These are phyloP conservation scores for Phellinidium pouzarii DNA, from an alignment of 1,284 basidiomycete species.

Conservation along the genomic window DNA sequence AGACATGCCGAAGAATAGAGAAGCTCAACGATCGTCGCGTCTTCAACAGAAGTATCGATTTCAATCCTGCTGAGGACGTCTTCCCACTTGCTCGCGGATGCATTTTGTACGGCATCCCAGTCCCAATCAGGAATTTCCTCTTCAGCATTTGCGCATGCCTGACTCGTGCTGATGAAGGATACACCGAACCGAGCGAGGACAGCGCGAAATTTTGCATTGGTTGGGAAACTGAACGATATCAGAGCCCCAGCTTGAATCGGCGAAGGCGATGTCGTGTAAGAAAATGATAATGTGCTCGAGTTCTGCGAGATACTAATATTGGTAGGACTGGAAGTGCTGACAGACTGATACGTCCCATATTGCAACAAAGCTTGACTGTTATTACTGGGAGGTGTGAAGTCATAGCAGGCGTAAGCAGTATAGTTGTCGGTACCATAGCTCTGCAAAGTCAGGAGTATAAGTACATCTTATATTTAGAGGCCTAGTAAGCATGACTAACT, in stretches of 20 bases:
- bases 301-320: slow-evolving; percentile 30
- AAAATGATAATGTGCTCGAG: slow-evolving; percentile 31
- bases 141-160: slow-evolving; percentile 43
- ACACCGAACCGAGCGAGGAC: slow-evolving; percentile 40
- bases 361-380: slow-evolving; percentile 22
- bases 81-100: slow-evolving; percentile 37
- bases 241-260: slow-evolving; percentile 40
- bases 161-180: slow-evolving; percentile 36
- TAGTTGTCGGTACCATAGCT: slow-evolving; percentile 45
- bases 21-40: slow-evolving; percentile 37
- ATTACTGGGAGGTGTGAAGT: slow-evolving; percentile 29
- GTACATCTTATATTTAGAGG: not conserved
- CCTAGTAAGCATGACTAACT: slow-evolving; percentile 22
- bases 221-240: slow-evolving; percentile 28
- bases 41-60: slow-evolving; percentile 32
- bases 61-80: slow-evolving; percentile 34
- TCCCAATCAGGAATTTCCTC: slow-evolving; percentile 40
- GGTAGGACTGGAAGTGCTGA: slow-evolving; percentile 28
- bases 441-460: slow-evolving; percentile 25
- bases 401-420: slow-evolving; percentile 42
- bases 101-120: slow-evolving; percentile 34
- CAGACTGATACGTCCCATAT: slow-evolving; percentile 37
- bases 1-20: slow-evolving; percentile 39
- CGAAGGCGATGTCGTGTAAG: slow-evolving; percentile 30
- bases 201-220: slow-evolving; percentile 12